Base-by-base conservation (phyloP, 2,329 filamentous ascomycete species). In the Ceratocystiopsis brevicomis region DNA sequence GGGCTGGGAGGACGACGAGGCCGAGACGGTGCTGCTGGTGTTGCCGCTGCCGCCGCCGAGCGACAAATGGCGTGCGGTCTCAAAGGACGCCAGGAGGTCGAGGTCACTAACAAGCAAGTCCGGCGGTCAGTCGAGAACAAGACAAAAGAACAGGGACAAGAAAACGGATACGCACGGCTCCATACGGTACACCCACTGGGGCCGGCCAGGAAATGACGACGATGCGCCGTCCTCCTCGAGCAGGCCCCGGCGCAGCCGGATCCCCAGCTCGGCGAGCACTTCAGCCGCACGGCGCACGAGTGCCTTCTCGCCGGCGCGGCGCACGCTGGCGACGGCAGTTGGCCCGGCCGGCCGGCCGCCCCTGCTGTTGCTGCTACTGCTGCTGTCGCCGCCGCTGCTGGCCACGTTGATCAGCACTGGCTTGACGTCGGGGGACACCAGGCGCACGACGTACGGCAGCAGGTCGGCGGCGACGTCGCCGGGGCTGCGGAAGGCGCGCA, bases 391-490 rank as follows among this genome's bases (percentile, higher is more conserved):
- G 35, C 41, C 36, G 14, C n/a, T 14, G 32, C 19, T 74, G 25
- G 76, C 76, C 42, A 76, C 75, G 15, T 50, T 18, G 1, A 96
- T 76, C 10, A 95, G 71, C 3, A 96, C 83, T 0, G 90, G 90
- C 56, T 90, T 94, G 38, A 98, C 78, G 46, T 88, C 81, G 0
- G 90, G 90, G 0, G 84, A 80, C 17, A 98, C 67, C 57, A 98
- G 81, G 35, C 81, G 78, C 15, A 84, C 67, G 2, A 93, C 69
- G 56, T 85, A 93, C 0, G 90, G 90, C 33, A 95, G 65, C 21
- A 95, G 76, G 47, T 94, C 88, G 1, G 72, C 78, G 0, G 84
- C 76, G 32, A 96, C 69, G 49, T 81, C 76, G 53, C 85, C 80
- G 1, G 76, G 67, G 47, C 81, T 86, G 49, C 83, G 78, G 64